Conservation (phyloP, 2,329 filamentous ascomycete genomes). For the Domatiomyces globalis region DNA sequence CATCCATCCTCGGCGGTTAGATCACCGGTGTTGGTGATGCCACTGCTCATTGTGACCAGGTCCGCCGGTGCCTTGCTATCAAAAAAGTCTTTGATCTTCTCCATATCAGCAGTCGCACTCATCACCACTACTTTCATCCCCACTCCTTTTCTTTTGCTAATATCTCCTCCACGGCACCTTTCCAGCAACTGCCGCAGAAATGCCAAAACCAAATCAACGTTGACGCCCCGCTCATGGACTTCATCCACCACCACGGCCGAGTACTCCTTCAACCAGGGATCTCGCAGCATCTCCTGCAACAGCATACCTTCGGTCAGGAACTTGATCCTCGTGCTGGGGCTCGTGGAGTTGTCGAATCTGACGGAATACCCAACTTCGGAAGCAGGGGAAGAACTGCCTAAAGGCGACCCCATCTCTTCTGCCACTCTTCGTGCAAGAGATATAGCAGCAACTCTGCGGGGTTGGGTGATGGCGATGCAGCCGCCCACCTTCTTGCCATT, state of each 20-base stretch:
- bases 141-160: slow-evolving; percentile 46
- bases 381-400: slow-evolving; percentile 34
- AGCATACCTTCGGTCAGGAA: slow-evolving; percentile 95
- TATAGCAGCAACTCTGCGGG: slow-evolving; percentile 82
- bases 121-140: slow-evolving; percentile 85
- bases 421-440: slow-evolving; percentile 79
- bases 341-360: slow-evolving; percentile 76
- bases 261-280: slow-evolving; percentile 70
- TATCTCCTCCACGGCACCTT: slow-evolving; percentile 12
- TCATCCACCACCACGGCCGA: slow-evolving; percentile 89
- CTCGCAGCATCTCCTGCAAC: slow-evolving; percentile 78
- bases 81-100: slow-evolving; percentile 66
- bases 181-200: slow-evolving; percentile 55
- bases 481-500: slow-evolving; percentile 46
- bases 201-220: slow-evolving; percentile 80
- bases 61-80: slow-evolving; percentile 8
- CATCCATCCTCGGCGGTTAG: slow-evolving; percentile 1
- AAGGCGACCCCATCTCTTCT: slow-evolving; percentile 57
- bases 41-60: neutral
- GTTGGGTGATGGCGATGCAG: slow-evolving; percentile 86
- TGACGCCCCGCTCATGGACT: slow-evolving; percentile 88
- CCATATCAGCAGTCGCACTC: slow-evolving; percentile 89
- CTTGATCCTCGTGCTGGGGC: slow-evolving; percentile 74
- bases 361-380: slow-evolving; percentile 81
- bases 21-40: neutral